Base-by-base conservation (phyloP, 805 yeast genomes). In the Nakazawaea wyomingensis region DNA sequence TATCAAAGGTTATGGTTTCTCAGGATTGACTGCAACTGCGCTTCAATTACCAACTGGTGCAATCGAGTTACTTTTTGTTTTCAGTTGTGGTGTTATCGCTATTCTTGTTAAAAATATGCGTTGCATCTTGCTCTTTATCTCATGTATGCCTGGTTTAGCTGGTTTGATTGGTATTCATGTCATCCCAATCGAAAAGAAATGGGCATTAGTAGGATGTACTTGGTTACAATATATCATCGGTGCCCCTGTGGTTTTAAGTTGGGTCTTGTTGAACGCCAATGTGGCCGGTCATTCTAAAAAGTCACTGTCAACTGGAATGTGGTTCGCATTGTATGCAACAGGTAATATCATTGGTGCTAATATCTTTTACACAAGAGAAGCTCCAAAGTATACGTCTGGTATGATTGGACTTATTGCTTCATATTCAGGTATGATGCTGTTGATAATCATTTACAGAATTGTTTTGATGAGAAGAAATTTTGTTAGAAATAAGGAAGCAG, bases 331-430 rank as follows among this genome's bases (percentile, higher is more conserved):
- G n/a, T 78, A 77, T 53, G 76, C 79, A 9, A 57, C 78, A 19
- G 77, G 81, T 6, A 72, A 80, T 50, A 60, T 83, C 46, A 65
- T 78, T 38, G 86, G 85, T 0, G 85, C 88, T 3, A 84, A 80
- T 51, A 61, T 78, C 51, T 80, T 80, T 59, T 70, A 75, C 48
- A 66, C 65, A 0, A 50, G 64, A 14, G 68, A 74, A 44, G 69
- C 74, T 10, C 85, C 85, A 24, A 58, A 64, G 13, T 81, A 78
- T 50, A 64, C 59, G 13, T 72, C 80, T 8, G 87, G 85, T 7
- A 78, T 79, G 51, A 69, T 77, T 26, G 72, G 79, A 0, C 60
- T 79, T 40, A 55, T 78, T 41, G 30, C 44, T 17, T 35, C 71
- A 65, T 5, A 72, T 72, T 50, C 64, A 66, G 46, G 51, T 7